These are phyloP conservation scores for Solanum etuberosum DNA, from an alignment of 257 asterid genomes.

Conservation along the genomic window DNA sequence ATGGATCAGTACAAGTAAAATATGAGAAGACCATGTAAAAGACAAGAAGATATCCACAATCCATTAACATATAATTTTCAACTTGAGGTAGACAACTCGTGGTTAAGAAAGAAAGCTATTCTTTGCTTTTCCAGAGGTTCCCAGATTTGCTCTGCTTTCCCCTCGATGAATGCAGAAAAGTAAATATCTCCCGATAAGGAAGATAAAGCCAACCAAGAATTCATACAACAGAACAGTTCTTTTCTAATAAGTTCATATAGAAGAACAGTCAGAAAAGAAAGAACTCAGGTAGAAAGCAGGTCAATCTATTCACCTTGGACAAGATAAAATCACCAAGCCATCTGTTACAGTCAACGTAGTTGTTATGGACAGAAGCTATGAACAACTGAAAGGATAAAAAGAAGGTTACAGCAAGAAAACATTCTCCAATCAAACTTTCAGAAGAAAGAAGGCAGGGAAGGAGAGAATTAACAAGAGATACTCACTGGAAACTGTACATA, in stretches of 20 bases:
- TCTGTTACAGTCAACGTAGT: constrained; percentile 91
- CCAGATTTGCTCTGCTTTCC: not conserved
- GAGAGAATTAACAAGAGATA: constrained; percentile 1
- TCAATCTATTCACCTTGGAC: constrained; percentile 56
- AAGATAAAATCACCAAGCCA: constrained; percentile 95
- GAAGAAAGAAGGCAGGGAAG: not conserved
- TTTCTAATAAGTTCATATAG: not conserved
- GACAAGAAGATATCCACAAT: not conserved
- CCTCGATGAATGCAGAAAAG: not conserved
- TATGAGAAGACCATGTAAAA: not conserved
- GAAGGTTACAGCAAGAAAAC: not conserved
- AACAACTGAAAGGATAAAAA: constrained; percentile 37
- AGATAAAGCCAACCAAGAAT: not conserved
- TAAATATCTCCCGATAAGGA: not conserved
- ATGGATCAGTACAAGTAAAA: not conserved
- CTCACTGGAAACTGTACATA: constrained; percentile 94
- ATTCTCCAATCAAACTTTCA: not conserved
- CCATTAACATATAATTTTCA: not conserved
- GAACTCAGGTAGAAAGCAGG: not conserved
- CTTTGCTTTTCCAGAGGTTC: not conserved
- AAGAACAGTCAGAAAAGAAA: not conserved
- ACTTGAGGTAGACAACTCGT: not conserved
- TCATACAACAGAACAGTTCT: not conserved
- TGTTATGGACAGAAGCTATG: constrained; percentile 90
- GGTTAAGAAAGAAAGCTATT: not conserved